Conservation (phyloP, 2,329 filamentous ascomycete genomes). For the Fusarium verticillioides region DNA sequence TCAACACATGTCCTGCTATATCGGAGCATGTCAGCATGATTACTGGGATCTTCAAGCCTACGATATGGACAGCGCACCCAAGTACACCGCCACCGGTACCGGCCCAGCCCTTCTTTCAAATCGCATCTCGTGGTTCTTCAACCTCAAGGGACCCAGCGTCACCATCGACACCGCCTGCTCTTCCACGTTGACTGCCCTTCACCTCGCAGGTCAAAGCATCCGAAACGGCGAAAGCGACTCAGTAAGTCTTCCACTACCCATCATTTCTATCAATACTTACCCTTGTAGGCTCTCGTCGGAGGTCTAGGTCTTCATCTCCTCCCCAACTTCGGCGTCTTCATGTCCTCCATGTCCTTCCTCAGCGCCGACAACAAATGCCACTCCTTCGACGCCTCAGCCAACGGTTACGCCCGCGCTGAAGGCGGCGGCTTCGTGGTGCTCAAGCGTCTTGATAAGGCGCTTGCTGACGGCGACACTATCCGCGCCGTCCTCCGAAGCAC, state of each 20-base stretch:
- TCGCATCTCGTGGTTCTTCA: not conserved
- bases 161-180: slow-evolving; percentile 20
- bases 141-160: slow-evolving; percentile 8
- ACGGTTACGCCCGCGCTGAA: slow-evolving; percentile 25
- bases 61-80: slow-evolving; percentile 7
- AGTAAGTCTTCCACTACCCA: not conserved
- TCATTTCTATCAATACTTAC: not conserved
- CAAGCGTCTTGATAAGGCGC: not conserved
- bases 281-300: not conserved
- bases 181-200: not conserved
- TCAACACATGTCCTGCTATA: slow-evolving; percentile 5
- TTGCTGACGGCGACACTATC: slow-evolving; percentile 7
- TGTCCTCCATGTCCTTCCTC: not conserved
- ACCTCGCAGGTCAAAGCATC: slow-evolving; percentile 8
- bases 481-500: slow-evolving; percentile 6
- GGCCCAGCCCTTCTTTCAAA: not conserved
- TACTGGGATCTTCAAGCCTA: slow-evolving; percentile 11
- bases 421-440: slow-evolving; percentile 8
- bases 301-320: not conserved
- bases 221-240: not conserved
- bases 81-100: not conserved
- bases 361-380: not conserved
- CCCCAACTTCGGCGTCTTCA: not conserved
- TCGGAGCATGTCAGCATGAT: slow-evolving; percentile 8
- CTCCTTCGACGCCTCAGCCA: slow-evolving; percentile 6